phyloP scores from a whole-genome alignment of 2,329 filamentous ascomycete species.

The Hypomyces perniciosus region DNA sequence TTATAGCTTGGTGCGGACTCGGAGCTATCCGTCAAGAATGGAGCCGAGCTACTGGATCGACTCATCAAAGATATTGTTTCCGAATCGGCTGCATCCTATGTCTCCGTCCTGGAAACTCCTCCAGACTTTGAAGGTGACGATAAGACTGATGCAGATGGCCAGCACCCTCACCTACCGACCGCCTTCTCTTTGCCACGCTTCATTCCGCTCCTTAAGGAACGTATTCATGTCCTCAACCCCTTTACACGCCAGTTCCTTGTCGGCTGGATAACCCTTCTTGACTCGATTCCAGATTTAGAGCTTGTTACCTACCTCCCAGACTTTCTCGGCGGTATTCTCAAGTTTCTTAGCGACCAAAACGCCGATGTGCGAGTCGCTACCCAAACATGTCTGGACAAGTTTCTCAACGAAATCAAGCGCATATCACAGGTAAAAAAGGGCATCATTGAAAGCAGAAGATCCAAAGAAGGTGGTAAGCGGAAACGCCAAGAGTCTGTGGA shows the following conservation, averaged over 20 bases:
- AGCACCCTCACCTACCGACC: conserved; percentile 56
- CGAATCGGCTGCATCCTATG: conserved; percentile 89
- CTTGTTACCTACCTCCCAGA: conserved; percentile 88
- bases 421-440: conserved; percentile 91
- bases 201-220: conserved; percentile 87
- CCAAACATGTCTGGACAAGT: conserved; percentile 80
- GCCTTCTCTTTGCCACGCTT: conserved; percentile 90
- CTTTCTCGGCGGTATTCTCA: conserved; percentile 83
- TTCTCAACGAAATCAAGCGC: conserved; percentile 87
- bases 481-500: conserved; percentile 67
- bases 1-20: conserved; percentile 84
- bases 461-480: conserved; percentile 58
- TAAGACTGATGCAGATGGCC: conserved; percentile 38
- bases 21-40: conserved; percentile 96
- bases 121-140: conserved; percentile 40
- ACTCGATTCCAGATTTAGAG: conserved; percentile 95
- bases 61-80: conserved; percentile 95
- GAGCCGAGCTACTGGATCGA: conserved; percentile 88
- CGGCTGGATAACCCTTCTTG: conserved; percentile 88
- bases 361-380: conserved; percentile 92
- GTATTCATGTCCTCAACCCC: conserved; percentile 89
- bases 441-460: conserved; percentile 77
- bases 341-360: conserved; percentile 87
- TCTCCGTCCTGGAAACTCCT: conserved; percentile 72
- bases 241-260: conserved; percentile 94